Conservation (phyloP, 2,329 filamentous ascomycete species). For the Didymella lethalis region DNA sequence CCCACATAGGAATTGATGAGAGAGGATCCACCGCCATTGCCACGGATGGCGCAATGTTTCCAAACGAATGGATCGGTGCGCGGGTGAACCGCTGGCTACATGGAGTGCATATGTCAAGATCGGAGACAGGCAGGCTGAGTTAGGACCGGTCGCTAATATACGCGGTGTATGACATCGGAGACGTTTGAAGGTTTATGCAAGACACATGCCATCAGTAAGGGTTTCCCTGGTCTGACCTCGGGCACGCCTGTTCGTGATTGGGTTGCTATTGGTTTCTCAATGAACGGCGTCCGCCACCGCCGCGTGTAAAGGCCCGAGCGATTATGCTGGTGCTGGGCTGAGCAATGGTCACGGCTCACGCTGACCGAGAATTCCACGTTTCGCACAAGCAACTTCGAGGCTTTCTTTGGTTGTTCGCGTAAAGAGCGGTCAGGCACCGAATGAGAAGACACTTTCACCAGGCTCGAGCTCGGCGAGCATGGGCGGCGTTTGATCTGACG, state of each 20-base stretch:
- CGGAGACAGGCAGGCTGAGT: conserved; percentile 3
- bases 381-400: conserved; percentile 2
- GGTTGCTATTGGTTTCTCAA: neutral
- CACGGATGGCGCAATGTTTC: conserved; percentile 9
- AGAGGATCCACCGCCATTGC: conserved; percentile 15
- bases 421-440: neutral
- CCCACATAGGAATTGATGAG: conserved; percentile 25
- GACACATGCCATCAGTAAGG: conserved; percentile 13
- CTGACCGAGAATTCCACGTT: conserved; percentile 3
- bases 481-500: conserved; percentile 2
- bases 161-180: conserved; percentile 12
- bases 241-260: conserved; percentile 5
- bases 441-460: neutral
- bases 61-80: conserved; percentile 1
- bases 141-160: conserved; percentile 3
- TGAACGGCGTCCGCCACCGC: conserved; percentile 14
- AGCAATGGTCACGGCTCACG: neutral
- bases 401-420: neutral
- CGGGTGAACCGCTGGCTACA: conserved; percentile 16
- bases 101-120: conserved; percentile 13
- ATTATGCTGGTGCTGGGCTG: conserved; percentile 5
- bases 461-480: neutral
- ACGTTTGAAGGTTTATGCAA: conserved; percentile 8
- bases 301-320: conserved; percentile 7
- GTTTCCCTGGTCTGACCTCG: neutral